phyloP scores from a whole-genome alignment of 495 filamentous ascomycete species.

The Ramalina intermedia region DNA sequence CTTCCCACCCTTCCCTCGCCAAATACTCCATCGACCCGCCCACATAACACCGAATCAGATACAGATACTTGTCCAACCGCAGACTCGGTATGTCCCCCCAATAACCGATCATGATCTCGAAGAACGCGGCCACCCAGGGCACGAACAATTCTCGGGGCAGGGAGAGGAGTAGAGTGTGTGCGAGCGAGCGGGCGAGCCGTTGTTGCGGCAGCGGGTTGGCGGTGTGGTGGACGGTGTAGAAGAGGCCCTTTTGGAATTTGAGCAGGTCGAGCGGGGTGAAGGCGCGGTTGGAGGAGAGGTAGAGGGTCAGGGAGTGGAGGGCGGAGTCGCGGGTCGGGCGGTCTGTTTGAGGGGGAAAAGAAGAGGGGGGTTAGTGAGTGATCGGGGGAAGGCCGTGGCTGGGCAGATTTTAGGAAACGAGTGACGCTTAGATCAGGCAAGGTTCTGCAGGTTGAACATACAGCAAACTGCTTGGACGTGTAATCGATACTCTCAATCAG shows the following conservation, averaged over 20 bases:
- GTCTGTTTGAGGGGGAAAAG: slow-evolving; percentile 34
- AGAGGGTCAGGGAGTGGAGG: slow-evolving; percentile 63
- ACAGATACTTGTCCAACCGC: slow-evolving; percentile 85
- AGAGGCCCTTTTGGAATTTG: slow-evolving; percentile 94
- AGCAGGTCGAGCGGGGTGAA: slow-evolving; percentile 64
- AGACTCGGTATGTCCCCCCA: slow-evolving; percentile 73
- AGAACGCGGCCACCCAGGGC: slow-evolving; percentile 64
- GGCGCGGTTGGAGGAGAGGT: slow-evolving; percentile 50
- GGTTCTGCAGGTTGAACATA: too few relatives aligned
- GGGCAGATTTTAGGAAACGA: too few relatives aligned
- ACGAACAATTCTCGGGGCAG: slow-evolving; percentile 49
- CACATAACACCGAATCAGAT: slow-evolving; percentile 66
- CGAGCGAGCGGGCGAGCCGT: slow-evolving; percentile 62
- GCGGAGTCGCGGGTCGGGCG: slow-evolving; percentile 68
- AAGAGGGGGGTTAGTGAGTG: neutral
- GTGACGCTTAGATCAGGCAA: too few relatives aligned
- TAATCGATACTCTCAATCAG: too few relatives aligned
- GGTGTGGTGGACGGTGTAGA: slow-evolving; percentile 90
- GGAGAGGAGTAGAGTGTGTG: slow-evolving; percentile 51
- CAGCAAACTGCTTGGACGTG: too few relatives aligned
- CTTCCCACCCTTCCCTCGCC: slow-evolving; percentile 18
- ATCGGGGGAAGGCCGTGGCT: neutral
- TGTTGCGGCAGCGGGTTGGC: slow-evolving; percentile 81
- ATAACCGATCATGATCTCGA: slow-evolving; percentile 72
- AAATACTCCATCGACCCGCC: slow-evolving; percentile 36